Conservation (phyloP, 768 basidiomycete species). For the Hygrocybe punicea region DNA sequence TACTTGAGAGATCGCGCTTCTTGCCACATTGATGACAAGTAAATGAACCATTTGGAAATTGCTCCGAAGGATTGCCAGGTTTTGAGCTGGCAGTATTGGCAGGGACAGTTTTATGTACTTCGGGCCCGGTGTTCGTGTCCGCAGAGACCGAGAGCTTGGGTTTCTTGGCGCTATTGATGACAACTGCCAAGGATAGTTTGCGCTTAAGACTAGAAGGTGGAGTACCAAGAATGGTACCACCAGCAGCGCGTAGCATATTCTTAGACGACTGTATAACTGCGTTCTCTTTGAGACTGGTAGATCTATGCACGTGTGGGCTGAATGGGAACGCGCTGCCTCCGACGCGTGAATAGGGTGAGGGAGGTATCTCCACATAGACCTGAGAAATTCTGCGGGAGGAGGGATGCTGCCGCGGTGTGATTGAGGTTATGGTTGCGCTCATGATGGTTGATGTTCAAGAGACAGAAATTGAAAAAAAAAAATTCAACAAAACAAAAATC, state of each 20-base stretch:
- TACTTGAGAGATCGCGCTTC: slow-evolving; percentile 54
- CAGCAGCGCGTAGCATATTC: slow-evolving; percentile 8
- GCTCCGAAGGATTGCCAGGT: slow-evolving; percentile 22
- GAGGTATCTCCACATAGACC: slow-evolving; percentile 60
- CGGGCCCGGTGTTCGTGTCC: background rate
- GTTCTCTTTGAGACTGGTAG: slow-evolving; percentile 46
- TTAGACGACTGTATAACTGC: slow-evolving; percentile 28
- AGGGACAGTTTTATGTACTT: background rate
- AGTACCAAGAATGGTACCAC: slow-evolving; percentile 11
- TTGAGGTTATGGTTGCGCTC: slow-evolving; percentile 22
- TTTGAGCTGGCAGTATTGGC: slow-evolving; percentile 25
- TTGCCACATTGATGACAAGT: slow-evolving; percentile 73
- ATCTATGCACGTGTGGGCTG: slow-evolving; percentile 18
- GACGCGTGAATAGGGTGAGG: slow-evolving; percentile 40
- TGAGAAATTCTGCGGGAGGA: slow-evolving; percentile 36
- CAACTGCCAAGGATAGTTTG: slow-evolving; percentile 31
- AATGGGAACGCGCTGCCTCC: slow-evolving; percentile 15
- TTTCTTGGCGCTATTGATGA: slow-evolving; percentile 29
- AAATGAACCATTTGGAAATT: slow-evolving; percentile 43
- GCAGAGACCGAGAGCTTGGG: slow-evolving; percentile 16
- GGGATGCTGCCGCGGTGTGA: slow-evolving; percentile 20
- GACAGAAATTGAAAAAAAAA: background rate
- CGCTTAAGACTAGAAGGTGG: slow-evolving; percentile 45
- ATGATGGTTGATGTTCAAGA: slow-evolving; percentile 25
- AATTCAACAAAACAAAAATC: background rate